phyloP scores from a whole-genome alignment of 2,329 filamentous ascomycete genomes.

The Elsinoe perseae region DNA sequence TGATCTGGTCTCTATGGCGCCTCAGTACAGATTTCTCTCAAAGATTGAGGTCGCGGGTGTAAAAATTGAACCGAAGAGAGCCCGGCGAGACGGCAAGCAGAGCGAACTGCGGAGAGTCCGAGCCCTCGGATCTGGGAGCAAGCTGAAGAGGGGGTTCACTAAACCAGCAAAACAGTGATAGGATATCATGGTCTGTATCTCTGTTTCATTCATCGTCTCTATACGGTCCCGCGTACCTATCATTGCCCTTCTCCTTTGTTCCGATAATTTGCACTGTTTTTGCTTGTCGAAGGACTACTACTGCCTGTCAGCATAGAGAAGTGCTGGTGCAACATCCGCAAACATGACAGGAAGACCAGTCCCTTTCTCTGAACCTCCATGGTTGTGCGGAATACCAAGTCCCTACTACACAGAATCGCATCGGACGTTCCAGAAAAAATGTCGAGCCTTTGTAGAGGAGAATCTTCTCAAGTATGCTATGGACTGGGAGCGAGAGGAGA shows the following conservation, averaged over 20 bases:
- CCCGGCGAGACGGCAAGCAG: not conserved
- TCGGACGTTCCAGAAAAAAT: constrained; percentile 57
- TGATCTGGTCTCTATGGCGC: not conserved
- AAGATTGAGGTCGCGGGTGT: constrained; percentile 3
- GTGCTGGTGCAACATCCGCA: not conserved
- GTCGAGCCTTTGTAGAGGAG: constrained; percentile 57
- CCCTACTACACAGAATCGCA: constrained; percentile 64
- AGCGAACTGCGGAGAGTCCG: not conserved
- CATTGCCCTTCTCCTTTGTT: too few relatives aligned
- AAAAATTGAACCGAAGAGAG: constrained; percentile 2
- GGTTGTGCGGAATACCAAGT: constrained; percentile 60
- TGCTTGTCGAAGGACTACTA: not conserved
- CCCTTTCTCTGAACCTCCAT: constrained; percentile 67
- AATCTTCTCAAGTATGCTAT: constrained; percentile 55
- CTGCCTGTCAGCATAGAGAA: not conserved
- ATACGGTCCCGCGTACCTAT: too few relatives aligned
- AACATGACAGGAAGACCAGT: constrained; percentile 32
- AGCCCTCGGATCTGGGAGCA: constrained; percentile 1
- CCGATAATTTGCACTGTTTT: too few relatives aligned
- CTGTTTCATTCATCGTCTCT: too few relatives aligned
- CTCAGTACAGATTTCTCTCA: not conserved
- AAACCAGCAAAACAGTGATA: not conserved
- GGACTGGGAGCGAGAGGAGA: constrained; percentile 62
- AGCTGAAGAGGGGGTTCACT: constrained; percentile 10
- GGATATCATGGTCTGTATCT: not conserved